Base-by-base conservation (phyloP, 306 rosid genomes). In the Psophocarpus tetragonolobus region DNA sequence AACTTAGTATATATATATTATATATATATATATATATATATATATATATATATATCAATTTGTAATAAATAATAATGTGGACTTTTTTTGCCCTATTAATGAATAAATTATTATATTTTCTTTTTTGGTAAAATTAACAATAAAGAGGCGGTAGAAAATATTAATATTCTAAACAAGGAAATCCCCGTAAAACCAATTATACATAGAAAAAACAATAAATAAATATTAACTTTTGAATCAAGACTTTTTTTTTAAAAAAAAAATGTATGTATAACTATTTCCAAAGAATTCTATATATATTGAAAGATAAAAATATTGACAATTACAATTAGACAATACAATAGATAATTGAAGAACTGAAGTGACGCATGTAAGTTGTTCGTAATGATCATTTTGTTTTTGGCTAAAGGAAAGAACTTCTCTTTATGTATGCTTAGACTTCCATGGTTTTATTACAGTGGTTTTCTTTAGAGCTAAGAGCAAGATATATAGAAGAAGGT, bases 81-180 rank as follows among this genome's bases (percentile, higher is more conserved):
- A 42, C 3, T 0, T 3, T 42, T 12, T 5, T 36, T 36, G 8
- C 10, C 9, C 14, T 3, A 8, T 44, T n/a, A n/a, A 2, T 42
- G 0, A 0, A 14, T 47, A 44, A 1, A n/a, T 0, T 47, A 47
- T 36, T 36, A 36, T 36, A 6, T 9, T 23, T 54, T n/a, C n/a
- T n/a, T 2, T 60, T 29, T 32, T 17, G 26, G 68, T 8, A 15
- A 33, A 33, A 62, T 0, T 17, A 33, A 2, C 26, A 3, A 4
- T 24, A 30, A 12, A 57, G 21, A 29, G 21, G 2, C 12, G 15
- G 3, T 6, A 14, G 5, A 15, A 33, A 62, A 62, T 1, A 62
- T 62, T 62, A 68, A 81, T 75, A 81, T 69, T 81, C 30, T 9
- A 75, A 47, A 61, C 53, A 75, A n/a, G 68, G 63, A 68, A 75